phyloP scores from a whole-genome alignment of 2,329 filamentous ascomycete genomes.

The Cytospora piceae region DNA sequence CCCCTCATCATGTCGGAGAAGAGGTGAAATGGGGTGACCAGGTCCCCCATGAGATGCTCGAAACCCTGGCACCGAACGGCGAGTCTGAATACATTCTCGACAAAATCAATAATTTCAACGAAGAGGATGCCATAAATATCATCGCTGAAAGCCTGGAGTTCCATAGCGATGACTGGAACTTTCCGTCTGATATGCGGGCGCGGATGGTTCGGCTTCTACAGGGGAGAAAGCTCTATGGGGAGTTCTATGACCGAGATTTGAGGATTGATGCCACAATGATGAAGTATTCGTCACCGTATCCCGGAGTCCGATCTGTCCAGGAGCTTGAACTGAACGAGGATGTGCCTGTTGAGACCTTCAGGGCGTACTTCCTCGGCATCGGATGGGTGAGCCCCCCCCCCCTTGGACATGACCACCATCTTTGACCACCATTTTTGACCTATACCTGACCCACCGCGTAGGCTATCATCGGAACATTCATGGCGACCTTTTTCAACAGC shows the following conservation, averaged over 20 bases:
- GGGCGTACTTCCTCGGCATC: conserved; percentile 48
- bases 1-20: conserved; percentile 21
- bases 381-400: conserved; percentile 35
- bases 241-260: conserved; percentile 47
- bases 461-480: conserved; percentile 45
- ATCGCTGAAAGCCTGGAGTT: conserved; percentile 44
- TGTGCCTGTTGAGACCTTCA: conserved; percentile 46
- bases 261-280: conserved; percentile 46
- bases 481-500: conserved; percentile 47
- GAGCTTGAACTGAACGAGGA: conserved; percentile 42
- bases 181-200: conserved; percentile 47
- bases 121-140: conserved; percentile 48
- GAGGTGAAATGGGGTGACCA: conserved; percentile 40
- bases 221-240: conserved; percentile 46
- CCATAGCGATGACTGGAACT: conserved; percentile 50
- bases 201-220: conserved; percentile 45
- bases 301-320: conserved; percentile 47
- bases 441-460: background rate
- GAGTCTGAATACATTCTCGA: conserved; percentile 47
- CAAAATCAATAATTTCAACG: conserved; percentile 47
- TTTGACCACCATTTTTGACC: too few relatives aligned
- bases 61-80: conserved; percentile 47
- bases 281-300: conserved; percentile 47
- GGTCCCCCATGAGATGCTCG: conserved; percentile 45
- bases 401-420: too few relatives aligned